A percentile compares a stretch with the other conserved stretches of the same genome.
These are phyloP conservation scores for Acanthamoeba castellanii DNA, from an alignment of 208 protist genomes.

Conservation along the genomic window DNA sequence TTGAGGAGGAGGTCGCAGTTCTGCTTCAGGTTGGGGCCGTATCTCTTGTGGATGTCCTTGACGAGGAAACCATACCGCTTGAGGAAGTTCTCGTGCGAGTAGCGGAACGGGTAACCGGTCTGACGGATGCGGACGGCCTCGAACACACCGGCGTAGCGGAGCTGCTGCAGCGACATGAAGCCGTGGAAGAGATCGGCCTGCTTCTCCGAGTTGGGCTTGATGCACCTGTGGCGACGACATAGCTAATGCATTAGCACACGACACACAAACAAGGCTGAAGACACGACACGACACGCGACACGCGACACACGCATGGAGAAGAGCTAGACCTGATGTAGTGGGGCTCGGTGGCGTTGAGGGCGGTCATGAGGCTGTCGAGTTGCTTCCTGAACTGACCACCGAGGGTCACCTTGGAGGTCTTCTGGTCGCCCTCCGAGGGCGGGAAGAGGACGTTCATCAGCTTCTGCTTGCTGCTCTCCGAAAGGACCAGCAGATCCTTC, in stretches of 20 bases:
- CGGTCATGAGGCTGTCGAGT: conserved; percentile 61
- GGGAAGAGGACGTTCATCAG: conserved; percentile 30
- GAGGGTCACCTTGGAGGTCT: conserved; percentile 62
- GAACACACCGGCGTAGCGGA: conserved; percentile 71
- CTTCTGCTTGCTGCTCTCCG: conserved; percentile 28
- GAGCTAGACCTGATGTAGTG: conserved; percentile 58
- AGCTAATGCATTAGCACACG: neutral
- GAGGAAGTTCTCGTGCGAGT: conserved; percentile 70
- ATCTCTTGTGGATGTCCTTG: conserved; percentile 51
- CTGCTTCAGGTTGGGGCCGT: conserved; percentile 55
- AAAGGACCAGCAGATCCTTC: conserved; percentile 40
- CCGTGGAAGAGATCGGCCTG: conserved; percentile 58
- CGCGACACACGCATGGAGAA: neutral
- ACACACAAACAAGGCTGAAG: neutral
- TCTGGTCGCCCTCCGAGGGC: conserved; percentile 34
- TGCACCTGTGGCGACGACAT: neutral
- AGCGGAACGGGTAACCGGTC: conserved; percentile 73
- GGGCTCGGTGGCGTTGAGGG: conserved; percentile 73
- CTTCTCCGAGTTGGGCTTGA: conserved; percentile 72
- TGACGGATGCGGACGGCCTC: conserved; percentile 75
- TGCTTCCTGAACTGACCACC: conserved; percentile 71
- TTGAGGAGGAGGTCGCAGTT: conserved; percentile 54
- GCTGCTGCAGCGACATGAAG: conserved; percentile 71
- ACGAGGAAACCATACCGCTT: conserved; percentile 66
- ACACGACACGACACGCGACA: neutral